Evolutionary conservation across 2,329 filamentous ascomycete species (phyloP).

Genomic region (Pseudogymnoascus pannorum): DNA sequence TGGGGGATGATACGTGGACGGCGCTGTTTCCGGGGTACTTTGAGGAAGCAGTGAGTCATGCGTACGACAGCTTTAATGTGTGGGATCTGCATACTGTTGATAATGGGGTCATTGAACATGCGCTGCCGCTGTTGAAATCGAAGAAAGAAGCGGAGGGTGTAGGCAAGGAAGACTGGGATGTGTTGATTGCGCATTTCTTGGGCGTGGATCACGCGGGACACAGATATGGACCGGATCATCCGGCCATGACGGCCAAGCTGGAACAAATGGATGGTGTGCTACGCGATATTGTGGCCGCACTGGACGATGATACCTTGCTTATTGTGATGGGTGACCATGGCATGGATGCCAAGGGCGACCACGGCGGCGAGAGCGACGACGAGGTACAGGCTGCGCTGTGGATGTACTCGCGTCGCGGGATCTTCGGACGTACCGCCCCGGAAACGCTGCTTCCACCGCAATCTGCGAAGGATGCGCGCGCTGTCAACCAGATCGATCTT

Average conservation of each 20-base stretch:
- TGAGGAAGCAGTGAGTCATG: conserved; percentile 71
- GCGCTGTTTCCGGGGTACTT: conserved; percentile 92
- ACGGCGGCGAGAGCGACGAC: conserved; percentile 96
- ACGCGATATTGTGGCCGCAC: conserved; percentile 56
- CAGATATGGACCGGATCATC: conserved; percentile 87
- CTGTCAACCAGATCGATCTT: conserved; percentile 82
- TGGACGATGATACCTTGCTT: conserved; percentile 82
- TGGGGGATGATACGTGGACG: conserved; percentile 98
- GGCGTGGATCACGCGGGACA: conserved; percentile 97
- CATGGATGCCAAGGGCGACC: conserved; percentile 95
- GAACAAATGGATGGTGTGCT: conserved; percentile 84
- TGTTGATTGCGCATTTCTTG: conserved; percentile 89
- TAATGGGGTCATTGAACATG: conserved; percentile 85
- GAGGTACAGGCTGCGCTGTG: conserved; percentile 91
- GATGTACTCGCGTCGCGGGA: conserved; percentile 90
- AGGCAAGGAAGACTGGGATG: conserved; percentile 66
- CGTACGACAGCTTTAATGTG: conserved; percentile 97
- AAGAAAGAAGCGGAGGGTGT: conserved; percentile 32
- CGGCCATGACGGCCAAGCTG: conserved; percentile 84
- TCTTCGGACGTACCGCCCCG: conserved; percentile 71
- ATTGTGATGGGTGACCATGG: conserved; percentile 99
- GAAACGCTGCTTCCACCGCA: conserved; percentile 50
- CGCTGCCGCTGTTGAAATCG: conserved; percentile 70
- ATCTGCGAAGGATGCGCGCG: conserved; percentile 65
- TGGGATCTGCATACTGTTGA: conserved; percentile 97